Conservation (phyloP, 805 yeast genomes). For the Yamadazyma paraphyllophila region DNA sequence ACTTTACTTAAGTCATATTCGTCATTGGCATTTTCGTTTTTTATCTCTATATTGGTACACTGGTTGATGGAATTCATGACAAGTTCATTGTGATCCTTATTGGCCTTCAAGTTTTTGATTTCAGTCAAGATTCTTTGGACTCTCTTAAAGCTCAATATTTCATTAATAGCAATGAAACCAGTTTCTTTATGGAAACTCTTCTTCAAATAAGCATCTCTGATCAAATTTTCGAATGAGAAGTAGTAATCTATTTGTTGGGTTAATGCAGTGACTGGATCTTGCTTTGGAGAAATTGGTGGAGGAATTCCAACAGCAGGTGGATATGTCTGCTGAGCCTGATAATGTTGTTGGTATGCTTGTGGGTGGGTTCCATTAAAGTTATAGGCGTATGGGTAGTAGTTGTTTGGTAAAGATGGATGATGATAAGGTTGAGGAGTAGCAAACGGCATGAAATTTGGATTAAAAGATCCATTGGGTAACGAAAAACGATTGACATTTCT, state of each 20-base stretch:
- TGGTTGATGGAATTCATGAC: slow-evolving; percentile 53
- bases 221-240: slow-evolving; percentile 81
- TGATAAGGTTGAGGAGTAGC: slow-evolving; percentile 11
- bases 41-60: slow-evolving; percentile 52
- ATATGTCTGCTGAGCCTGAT: slow-evolving; percentile 1
- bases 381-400: slow-evolving; percentile 9
- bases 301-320: slow-evolving; percentile 32
- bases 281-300: slow-evolving; percentile 47
- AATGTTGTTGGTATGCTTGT: slow-evolving; percentile 16
- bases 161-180: slow-evolving; percentile 67
- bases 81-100: slow-evolving; percentile 24
- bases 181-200: slow-evolving; percentile 66
- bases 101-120: slow-evolving; percentile 29
- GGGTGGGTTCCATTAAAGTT: slow-evolving; percentile 14
- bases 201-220: slow-evolving; percentile 80
- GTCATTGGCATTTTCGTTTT: slow-evolving; percentile 33
- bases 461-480: slow-evolving; percentile 11
- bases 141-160: slow-evolving; percentile 71
- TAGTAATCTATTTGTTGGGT: slow-evolving; percentile 80
- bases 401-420: slow-evolving; percentile 16
- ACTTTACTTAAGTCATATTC: slow-evolving; percentile 43
- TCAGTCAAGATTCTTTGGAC: slow-evolving; percentile 55
- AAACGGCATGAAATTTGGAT: slow-evolving; percentile 11
- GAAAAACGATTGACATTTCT: slow-evolving; percentile 16
- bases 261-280: slow-evolving; percentile 45